A percentile compares a stretch with the other conserved stretches of the same genome.
phyloP scores from a whole-genome alignment of 2,329 filamentous ascomycete genomes.

The Blumeria graminis region DNA sequence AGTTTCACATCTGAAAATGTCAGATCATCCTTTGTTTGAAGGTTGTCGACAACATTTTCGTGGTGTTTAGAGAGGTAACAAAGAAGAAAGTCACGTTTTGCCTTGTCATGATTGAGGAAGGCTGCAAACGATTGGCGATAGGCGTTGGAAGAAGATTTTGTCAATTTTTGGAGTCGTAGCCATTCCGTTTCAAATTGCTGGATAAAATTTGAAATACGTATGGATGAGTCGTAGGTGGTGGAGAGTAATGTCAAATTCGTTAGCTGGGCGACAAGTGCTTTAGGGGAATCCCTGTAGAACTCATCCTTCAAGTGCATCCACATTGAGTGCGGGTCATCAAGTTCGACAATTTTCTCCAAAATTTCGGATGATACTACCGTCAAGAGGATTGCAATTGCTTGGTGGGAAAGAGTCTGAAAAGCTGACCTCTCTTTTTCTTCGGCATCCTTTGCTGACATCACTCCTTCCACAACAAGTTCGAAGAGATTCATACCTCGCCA shows the following conservation, averaged over 20 bases:
- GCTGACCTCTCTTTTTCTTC: not conserved
- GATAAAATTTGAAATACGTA: not conserved
- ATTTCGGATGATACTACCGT: not conserved
- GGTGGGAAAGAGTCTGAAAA: not conserved
- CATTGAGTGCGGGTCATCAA: not conserved
- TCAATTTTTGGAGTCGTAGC: not conserved
- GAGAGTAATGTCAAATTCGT: not conserved
- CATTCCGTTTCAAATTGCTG: not conserved
- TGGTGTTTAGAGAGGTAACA: not conserved
- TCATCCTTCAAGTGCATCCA: not conserved
- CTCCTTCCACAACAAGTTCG: not conserved
- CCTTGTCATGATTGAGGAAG: not conserved
- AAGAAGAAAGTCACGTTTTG: not conserved
- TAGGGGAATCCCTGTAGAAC: not conserved
- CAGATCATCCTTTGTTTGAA: not conserved
- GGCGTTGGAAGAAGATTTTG: not conserved
- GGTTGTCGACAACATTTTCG: not conserved
- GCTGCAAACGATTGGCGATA: not conserved
- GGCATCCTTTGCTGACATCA: not conserved
- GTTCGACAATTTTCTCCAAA: not conserved
- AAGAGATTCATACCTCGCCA: not conserved
- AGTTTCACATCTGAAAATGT: not conserved
- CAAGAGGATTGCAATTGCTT: not conserved
- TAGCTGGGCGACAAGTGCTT: not conserved
- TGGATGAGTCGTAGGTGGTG: not conserved